Conservation (phyloP, 2,329 filamentous ascomycete species). For the Fusarium neocosmosporiellum region DNA sequence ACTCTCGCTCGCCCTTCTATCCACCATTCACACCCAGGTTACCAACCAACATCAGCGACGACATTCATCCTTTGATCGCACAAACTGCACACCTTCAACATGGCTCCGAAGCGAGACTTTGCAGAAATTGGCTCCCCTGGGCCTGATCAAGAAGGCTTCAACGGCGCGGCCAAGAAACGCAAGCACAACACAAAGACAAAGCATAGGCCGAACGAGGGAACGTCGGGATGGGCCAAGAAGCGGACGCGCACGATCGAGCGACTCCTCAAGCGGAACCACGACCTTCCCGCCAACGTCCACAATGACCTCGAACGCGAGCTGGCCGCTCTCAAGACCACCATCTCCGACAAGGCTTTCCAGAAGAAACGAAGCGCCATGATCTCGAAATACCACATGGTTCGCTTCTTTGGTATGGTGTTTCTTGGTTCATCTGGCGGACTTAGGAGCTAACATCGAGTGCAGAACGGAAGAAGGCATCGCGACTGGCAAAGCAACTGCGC, state of each 20-base stretch:
- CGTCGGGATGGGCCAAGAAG: slow-evolving; percentile 74
- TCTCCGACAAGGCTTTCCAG: slow-evolving; percentile 68
- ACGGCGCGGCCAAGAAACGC: slow-evolving; percentile 46
- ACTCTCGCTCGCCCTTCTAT: not conserved
- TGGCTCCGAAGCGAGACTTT: slow-evolving; percentile 49
- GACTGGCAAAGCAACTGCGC: slow-evolving; percentile 72
- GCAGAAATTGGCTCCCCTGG: slow-evolving; percentile 44
- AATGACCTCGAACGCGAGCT: slow-evolving; percentile 79
- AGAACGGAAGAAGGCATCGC: slow-evolving; percentile 80
- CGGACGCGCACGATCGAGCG: slow-evolving; percentile 76
- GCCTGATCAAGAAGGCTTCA: slow-evolving; percentile 39
- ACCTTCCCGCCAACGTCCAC: slow-evolving; percentile 75
- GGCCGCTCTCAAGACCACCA: slow-evolving; percentile 71
- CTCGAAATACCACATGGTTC: slow-evolving; percentile 82
- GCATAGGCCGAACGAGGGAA: slow-evolving; percentile 58
- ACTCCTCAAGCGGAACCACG: slow-evolving; percentile 68
- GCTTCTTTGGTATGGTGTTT: slow-evolving; percentile 77
- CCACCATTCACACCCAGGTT: not conserved
- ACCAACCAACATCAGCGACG: not conserved
- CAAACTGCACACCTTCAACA: slow-evolving; percentile 7
- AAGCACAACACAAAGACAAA: slow-evolving; percentile 51
- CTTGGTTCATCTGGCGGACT: not conserved
- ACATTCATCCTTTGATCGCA: not conserved
- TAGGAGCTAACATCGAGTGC: slow-evolving; percentile 22
- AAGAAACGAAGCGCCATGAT: slow-evolving; percentile 78